Percentiles rank a stretch among this genome's conserved stretches.
These are phyloP conservation scores for Nasturtium officinale DNA, from an alignment of 345 rosid species.

Conservation along the genomic window DNA sequence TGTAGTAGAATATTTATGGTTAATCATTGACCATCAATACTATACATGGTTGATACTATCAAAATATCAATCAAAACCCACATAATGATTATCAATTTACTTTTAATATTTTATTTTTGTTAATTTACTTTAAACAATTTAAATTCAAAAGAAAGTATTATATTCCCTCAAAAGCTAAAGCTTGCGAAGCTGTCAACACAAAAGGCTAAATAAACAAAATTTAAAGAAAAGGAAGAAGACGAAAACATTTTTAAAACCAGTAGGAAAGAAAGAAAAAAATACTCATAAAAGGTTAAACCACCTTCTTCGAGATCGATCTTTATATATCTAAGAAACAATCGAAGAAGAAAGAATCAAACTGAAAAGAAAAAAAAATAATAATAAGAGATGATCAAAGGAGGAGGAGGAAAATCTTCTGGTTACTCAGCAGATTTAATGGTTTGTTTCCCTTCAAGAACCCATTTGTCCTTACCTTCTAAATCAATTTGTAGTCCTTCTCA, in stretches of 20 bases:
- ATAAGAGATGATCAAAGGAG: constrained; percentile 61
- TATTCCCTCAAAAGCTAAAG: constrained; percentile 32
- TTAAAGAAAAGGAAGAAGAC: constrained; percentile 11
- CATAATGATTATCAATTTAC: constrained; percentile 6
- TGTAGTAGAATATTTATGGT: not conserved
- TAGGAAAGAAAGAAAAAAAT: not conserved
- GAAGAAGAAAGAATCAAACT: constrained; percentile 19
- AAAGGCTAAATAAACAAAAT: constrained; percentile 29
- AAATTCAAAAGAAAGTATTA: constrained; percentile 16
- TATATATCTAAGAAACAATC: constrained; percentile 33
- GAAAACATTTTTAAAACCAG: constrained; percentile 23
- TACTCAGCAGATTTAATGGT: constrained; percentile 75
- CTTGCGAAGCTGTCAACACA: constrained; percentile 34
- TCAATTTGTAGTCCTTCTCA: constrained; percentile 69
- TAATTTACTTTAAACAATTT: not conserved
- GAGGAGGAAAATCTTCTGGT: constrained; percentile 59
- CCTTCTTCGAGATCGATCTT: constrained; percentile 23
- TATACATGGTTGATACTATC: not conserved
- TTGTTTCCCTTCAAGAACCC: constrained; percentile 85
- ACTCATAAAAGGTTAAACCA: constrained; percentile 23
- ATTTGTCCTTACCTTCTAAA: constrained; percentile 67
- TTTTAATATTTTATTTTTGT: not conserved
- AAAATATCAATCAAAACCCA: constrained; percentile 25
- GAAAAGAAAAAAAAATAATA: not conserved
- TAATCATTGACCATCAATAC: not conserved